Evolutionary conservation across 169 alveolate genomes (phyloP), one percentile per base, ranked within the genome.

Genomic region (Besnoitia besnoiti): DNA sequence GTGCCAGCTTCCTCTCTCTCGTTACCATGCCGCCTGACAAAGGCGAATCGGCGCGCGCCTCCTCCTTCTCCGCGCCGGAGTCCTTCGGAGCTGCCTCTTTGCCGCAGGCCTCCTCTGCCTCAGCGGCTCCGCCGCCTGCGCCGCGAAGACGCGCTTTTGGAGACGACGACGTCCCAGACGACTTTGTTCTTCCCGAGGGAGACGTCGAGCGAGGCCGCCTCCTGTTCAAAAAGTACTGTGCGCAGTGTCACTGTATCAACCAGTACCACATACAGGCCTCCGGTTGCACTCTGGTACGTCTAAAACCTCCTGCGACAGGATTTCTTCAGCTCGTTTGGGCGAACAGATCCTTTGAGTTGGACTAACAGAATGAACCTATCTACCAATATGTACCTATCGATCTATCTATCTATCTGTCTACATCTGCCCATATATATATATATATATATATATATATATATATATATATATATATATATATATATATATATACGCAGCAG

Each of bases 241-340:
- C 93, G 2, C 93, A 90, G 90, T 90, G 93, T 92, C 93, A 90
- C 44, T 73, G 67, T 40, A 90, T 90, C 44, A 44, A 79, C 39
- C 55, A 79, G 14, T 42, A 76, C 55, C 24, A 75, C 67, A 30
- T 42, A 35, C 82, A 44, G 35, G 46, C 67, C 8, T 44, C 93
- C 16, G 93, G 93, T 7, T 73, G 92, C 73, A 87, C 87, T 61
- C 73, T 87, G 47, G 92, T 87, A 33, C 39, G 92, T 1, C 49
- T 0, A 21, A 14, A 10, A 14, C 85, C 21, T 21, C 51, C 47
- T 37, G 42, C 47, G 33, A 14, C 47, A 37, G 21, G 10, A 75
- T 21, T 14, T 21, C 33, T 21, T 10, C 10, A 40, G 10, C 19
- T 40, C 27, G 27, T 14, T 10, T 10, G n/a, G 19, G 19, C 19